Percentiles rank a stretch among this genome's conserved stretches.
Conservation (phyloP, 768 basidiomycete species). For the Roridomyces roridus region DNA sequence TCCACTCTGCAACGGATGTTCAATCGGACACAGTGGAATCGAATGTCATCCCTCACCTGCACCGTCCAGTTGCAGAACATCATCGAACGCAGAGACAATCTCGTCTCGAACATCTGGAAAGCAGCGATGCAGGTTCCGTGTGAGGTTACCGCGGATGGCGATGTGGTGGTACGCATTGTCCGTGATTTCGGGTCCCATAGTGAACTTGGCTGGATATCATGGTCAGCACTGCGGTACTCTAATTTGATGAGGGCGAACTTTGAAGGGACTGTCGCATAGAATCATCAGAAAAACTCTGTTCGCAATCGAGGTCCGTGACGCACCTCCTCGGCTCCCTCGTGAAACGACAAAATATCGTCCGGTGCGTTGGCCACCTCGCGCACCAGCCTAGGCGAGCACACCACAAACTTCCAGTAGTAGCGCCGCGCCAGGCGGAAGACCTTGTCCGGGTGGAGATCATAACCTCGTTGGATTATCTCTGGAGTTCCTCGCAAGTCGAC, state of each 20-base stretch:
- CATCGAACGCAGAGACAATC: conserved; percentile 9
- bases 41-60: background rate
- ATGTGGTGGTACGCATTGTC: background rate
- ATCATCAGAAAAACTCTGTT: background rate
- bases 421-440: conserved; percentile 5
- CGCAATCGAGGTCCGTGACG: background rate
- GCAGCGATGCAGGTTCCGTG: conserved; percentile 3
- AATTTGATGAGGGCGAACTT: background rate
- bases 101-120: conserved; percentile 17
- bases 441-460: background rate
- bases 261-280: background rate
- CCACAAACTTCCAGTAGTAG: conserved; percentile 6
- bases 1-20: conserved; percentile 52
- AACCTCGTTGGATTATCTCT: background rate
- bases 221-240: background rate
- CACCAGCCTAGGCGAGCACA: background rate
- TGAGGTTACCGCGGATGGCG: conserved; percentile 3
- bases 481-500: background rate
- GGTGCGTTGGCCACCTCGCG: conserved; percentile 1
- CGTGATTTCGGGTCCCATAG: background rate
- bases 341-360: background rate
- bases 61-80: background rate
- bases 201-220: background rate
- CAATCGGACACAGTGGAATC: background rate
- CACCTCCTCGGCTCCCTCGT: background rate